phyloP scores from a whole-genome alignment of 2,329 filamentous ascomycete genomes.

The Trichoderma afroharzianum region DNA sequence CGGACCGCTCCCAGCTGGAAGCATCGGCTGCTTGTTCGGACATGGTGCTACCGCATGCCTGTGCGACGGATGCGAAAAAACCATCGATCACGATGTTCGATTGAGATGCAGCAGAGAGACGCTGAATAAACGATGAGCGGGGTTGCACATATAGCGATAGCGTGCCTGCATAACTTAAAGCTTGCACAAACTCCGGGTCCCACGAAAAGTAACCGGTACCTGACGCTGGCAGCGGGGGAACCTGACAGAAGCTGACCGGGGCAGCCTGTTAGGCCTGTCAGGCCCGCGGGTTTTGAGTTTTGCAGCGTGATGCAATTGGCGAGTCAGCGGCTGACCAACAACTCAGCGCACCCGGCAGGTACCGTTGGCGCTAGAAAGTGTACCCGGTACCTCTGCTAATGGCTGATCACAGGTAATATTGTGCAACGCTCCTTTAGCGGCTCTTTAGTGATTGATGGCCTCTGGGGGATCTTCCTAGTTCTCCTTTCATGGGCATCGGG shows the following conservation, averaged over 20 bases:
- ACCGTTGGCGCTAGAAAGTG: background rate
- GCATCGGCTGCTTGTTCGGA: constrained; percentile 11
- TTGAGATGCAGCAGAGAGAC: background rate
- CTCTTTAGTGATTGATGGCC: background rate
- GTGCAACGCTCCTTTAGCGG: background rate
- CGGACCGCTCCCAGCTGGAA: constrained; percentile 10
- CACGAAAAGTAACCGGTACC: background rate
- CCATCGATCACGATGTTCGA: background rate
- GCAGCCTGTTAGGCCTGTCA: background rate
- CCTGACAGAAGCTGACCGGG: background rate
- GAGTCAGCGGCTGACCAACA: background rate
- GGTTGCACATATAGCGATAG: background rate
- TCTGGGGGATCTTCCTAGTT: background rate
- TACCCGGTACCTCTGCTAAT: background rate
- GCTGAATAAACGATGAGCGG: constrained; percentile 7
- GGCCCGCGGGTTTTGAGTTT: background rate
- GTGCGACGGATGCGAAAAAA: background rate
- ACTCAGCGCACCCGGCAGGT: background rate
- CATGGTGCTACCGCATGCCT: constrained; percentile 14
- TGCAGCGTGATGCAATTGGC: background rate
- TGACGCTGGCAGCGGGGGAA: background rate
- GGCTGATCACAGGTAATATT: background rate
- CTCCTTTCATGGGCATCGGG: background rate
- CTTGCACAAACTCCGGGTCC: background rate
- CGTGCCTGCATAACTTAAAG: background rate